A percentile compares a stretch with the other conserved stretches of the same genome.
phyloP scores from a whole-genome alignment of 768 basidiomycete genomes.

The Lyophyllum semitale region DNA sequence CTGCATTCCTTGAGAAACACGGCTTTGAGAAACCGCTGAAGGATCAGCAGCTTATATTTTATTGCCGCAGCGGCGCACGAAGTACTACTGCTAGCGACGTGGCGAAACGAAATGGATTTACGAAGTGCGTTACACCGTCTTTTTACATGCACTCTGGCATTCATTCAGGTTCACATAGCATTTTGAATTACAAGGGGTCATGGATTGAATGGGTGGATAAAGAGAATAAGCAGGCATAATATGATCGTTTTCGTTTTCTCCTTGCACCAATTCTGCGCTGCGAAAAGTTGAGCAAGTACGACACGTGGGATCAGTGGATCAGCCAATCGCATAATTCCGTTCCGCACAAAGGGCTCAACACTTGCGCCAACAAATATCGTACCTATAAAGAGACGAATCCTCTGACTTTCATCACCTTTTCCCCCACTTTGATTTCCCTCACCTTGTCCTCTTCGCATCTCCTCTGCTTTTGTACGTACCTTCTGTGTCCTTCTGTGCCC shows the following conservation, averaged over 20 bases:
- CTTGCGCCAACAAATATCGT: slow-evolving; percentile 23
- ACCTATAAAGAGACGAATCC: slow-evolving; percentile 28
- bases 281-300: neutral
- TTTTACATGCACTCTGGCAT: neutral
- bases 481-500: too few relatives aligned
- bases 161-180: slow-evolving; percentile 30
- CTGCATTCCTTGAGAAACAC: slow-evolving; percentile 60
- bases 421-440: neutral
- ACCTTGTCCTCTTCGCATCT: neutral
- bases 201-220: slow-evolving; percentile 85
- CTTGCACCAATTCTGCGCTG: neutral
- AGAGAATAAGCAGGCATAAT: slow-evolving; percentile 32
- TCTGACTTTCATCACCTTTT: slow-evolving; percentile 1
- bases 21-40: slow-evolving; percentile 76
- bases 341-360: slow-evolving; percentile 48
- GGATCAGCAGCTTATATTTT: slow-evolving; percentile 81
- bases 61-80: slow-evolving; percentile 87
- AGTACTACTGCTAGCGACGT: slow-evolving; percentile 82
- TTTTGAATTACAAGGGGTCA: slow-evolving; percentile 81
- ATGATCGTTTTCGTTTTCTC: neutral
- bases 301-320: neutral
- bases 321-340: slow-evolving; percentile 51
- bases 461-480: neutral
- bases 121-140: slow-evolving; percentile 53
- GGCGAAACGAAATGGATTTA: slow-evolving; percentile 79